Conservation (phyloP, 805 yeast genomes). For the Yarrowia sp. region DNA sequence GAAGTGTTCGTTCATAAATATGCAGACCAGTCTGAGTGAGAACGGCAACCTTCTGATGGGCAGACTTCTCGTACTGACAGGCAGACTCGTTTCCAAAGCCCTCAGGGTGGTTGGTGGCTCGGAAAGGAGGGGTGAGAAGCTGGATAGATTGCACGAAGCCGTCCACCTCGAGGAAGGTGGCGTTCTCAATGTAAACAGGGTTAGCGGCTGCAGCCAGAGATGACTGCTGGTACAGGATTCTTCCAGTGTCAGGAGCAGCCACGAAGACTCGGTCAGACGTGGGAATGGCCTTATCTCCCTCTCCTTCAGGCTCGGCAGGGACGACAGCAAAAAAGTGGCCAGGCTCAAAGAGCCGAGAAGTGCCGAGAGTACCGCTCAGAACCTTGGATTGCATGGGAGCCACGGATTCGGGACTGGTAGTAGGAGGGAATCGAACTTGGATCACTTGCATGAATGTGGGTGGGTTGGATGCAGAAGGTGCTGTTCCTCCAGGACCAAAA, state of each 20-base stretch:
- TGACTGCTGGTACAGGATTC: conserved; percentile 54
- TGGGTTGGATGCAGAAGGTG: conserved; percentile 29
- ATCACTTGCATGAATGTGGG: conserved; percentile 41
- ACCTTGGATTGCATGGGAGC: conserved; percentile 28
- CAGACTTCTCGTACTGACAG: conserved; percentile 67
- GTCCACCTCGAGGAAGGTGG: conserved; percentile 63
- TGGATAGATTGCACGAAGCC: conserved; percentile 68
- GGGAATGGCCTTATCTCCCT: conserved; percentile 26
- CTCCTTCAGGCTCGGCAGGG: conserved; percentile 32
- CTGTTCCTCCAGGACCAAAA: conserved; percentile 27
- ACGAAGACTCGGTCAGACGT: conserved; percentile 54
- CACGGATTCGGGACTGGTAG: conserved; percentile 25
- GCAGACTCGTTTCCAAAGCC: conserved; percentile 87
- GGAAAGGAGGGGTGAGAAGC: conserved; percentile 64
- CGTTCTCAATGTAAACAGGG: conserved; percentile 63
- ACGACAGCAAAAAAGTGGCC: conserved; percentile 78
- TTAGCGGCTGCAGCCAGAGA: conserved; percentile 38
- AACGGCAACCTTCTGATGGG: conserved; percentile 67
- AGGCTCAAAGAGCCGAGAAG: conserved; percentile 68
- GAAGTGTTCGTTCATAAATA: conserved; percentile 72
- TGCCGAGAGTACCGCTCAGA: conserved; percentile 54
- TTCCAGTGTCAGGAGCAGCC: conserved; percentile 80
- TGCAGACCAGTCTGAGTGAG: conserved; percentile 76
- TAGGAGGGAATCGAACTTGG: conserved; percentile 48
- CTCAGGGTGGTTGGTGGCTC: conserved; percentile 67